Base-by-base conservation (phyloP, 163 green algal species). In the Prototheca wickerhamii region DNA sequence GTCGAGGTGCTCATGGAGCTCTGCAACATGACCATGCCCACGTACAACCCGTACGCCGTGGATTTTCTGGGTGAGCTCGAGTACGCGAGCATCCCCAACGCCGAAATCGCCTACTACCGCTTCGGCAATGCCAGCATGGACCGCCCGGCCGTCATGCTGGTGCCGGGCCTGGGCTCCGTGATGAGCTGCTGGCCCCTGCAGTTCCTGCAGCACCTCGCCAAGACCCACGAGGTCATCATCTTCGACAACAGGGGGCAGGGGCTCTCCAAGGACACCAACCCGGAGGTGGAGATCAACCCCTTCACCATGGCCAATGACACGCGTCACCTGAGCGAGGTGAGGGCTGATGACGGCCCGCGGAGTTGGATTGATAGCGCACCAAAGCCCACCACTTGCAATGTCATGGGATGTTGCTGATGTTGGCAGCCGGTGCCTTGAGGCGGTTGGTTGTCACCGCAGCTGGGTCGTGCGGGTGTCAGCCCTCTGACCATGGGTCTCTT, bases 201-300 rank as follows among this genome's bases (percentile, higher is more conserved):
- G 10, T 15, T 58, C 26, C 51, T 58, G n/a, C 7, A 21, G n/a
- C 5, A 10, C 8, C 28, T 58, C 5, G 51, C 51, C 26, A 18
- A 34, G 51, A 21, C 17, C n/a, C 51, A 58, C n/a, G 51, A 58
- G 28, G 51, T 58, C 0, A 25, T 58, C 10, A 35, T 58, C 51
- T 37, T 58, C 8, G 51, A 58, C 51, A 58, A 58, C 3, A 17
- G 25, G 51, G 51, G 51, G 18, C 44, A 53, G 44, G 44, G 44
- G 5, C 21, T 53, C 5, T 53, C 44, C 21, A 25, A 54, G 46
- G 46, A 54, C 46, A 25, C 23, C 20, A 54, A 6, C 46, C 46
- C 46, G 15, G 23, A 54, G 15, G 46, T 28, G 20, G 5, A 12
- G 12, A 12, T 54, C 15, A 30, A 6, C 46, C n/a, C 26, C 46